These are phyloP conservation scores for Miamiensis avidus DNA, from an alignment of 169 alveolate species.

Conservation along the genomic window DNA sequence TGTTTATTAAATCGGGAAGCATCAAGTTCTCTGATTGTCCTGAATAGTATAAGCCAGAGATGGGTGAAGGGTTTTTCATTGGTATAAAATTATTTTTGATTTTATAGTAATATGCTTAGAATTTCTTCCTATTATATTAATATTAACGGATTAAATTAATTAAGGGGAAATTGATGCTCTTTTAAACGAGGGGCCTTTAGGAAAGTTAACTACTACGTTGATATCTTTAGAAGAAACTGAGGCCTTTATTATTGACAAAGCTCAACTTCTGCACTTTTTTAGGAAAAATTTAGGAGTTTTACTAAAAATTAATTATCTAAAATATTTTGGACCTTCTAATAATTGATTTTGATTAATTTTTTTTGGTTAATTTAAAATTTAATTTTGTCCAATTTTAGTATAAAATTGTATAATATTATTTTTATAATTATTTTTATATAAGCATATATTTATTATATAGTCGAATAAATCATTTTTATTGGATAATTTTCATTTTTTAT, in stretches of 20 bases:
- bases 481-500: not conserved
- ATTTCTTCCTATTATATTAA: too few relatives aligned
- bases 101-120: too few relatives aligned
- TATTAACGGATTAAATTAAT: too few relatives aligned
- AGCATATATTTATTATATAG: not conserved
- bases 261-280: not conserved
- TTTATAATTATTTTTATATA: too few relatives aligned
- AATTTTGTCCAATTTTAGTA: not conserved
- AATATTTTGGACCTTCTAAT: not conserved
- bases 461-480: too few relatives aligned
- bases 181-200: slow-evolving; percentile 6
- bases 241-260: slow-evolving; percentile 25
- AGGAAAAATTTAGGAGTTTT: slow-evolving; percentile 25
- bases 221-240: slow-evolving; percentile 22
- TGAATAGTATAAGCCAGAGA: slow-evolving; percentile 20
- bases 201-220: slow-evolving; percentile 8
- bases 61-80: slow-evolving; percentile 22
- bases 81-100: not conserved
- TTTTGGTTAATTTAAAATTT: too few relatives aligned
- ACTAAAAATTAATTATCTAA: slow-evolving; percentile 10
- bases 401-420: too few relatives aligned
- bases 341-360: too few relatives aligned
- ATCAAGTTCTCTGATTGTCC: slow-evolving; percentile 21
- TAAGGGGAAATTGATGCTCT: slow-evolving; percentile 19
- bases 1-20: slow-evolving; percentile 15